phyloP scores from a whole-genome alignment of 2,329 filamentous ascomycete species.

The Ceratocystis lukuohia region DNA sequence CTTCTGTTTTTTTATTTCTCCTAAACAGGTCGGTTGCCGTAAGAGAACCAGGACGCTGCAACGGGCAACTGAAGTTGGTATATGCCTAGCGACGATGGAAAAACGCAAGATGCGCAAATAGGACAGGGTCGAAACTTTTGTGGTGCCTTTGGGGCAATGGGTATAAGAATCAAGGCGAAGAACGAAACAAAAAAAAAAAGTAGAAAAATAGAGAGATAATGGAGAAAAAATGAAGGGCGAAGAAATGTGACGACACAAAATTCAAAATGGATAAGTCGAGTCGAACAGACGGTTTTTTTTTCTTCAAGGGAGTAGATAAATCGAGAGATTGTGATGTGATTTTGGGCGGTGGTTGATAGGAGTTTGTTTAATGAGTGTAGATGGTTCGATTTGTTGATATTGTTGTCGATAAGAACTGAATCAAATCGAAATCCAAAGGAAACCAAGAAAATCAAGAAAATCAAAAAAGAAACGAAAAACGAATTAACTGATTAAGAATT shows the following conservation, averaged over 20 bases:
- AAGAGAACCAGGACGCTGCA: constrained; percentile 1
- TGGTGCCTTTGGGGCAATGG: constrained; percentile 15
- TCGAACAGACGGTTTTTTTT: neutral
- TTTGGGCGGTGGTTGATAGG: constrained; percentile 20
- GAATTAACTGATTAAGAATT: constrained; percentile 19
- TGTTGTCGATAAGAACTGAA: constrained; percentile 15
- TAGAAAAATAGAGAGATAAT: neutral
- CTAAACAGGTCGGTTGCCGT: constrained; percentile 6
- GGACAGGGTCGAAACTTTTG: constrained; percentile 8
- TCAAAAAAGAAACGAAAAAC: constrained; percentile 10
- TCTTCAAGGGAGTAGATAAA: constrained; percentile 13
- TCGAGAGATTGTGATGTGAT: constrained; percentile 16
- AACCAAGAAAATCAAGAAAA: neutral
- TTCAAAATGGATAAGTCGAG: neutral
- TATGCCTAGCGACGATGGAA: neutral
- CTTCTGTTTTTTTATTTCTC: neutral
- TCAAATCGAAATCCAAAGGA: constrained; percentile 13
- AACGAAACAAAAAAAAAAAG: neutral
- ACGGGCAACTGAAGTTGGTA: neutral
- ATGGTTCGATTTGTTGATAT: constrained; percentile 30
- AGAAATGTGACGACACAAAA: neutral
- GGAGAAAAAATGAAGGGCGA: neutral
- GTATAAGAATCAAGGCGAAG: constrained; percentile 12
- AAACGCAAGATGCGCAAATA: neutral
- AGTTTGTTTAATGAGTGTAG: constrained; percentile 17